phyloP scores from a whole-genome alignment of 495 filamentous ascomycete species.

The Xylaria curta region DNA sequence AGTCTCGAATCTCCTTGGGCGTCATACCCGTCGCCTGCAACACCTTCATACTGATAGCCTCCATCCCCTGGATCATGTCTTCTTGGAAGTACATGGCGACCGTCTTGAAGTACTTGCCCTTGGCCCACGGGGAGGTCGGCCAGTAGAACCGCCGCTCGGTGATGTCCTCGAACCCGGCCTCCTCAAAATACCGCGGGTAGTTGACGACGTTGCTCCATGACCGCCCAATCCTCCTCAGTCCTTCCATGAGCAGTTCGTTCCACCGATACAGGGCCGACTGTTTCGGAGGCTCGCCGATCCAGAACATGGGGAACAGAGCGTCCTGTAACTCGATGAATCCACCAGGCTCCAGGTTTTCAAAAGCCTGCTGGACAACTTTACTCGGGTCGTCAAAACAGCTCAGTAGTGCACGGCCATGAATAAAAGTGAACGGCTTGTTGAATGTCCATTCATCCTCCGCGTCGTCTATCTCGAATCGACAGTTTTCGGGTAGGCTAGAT shows the following conservation, averaged over 20 bases:
- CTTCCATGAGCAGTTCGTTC: conserved; percentile 45
- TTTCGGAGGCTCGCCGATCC: conserved; percentile 37
- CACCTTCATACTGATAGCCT: conserved; percentile 40
- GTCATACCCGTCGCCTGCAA: conserved; percentile 37
- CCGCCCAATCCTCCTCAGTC: conserved; percentile 39
- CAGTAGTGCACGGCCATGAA: conserved; percentile 59
- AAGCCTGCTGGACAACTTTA: conserved; percentile 52
- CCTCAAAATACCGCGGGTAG: conserved; percentile 36
- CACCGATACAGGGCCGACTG: conserved; percentile 42
- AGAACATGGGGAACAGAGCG: conserved; percentile 39
- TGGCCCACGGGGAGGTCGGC: conserved; percentile 43
- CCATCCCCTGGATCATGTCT: conserved; percentile 37
- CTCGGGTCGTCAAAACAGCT: conserved; percentile 58
- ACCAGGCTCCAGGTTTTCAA: conserved; percentile 53
- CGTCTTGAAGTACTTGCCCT: conserved; percentile 40
- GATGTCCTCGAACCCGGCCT: conserved; percentile 40
- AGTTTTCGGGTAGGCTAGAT: conserved; percentile 56
- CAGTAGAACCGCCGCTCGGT: conserved; percentile 41
- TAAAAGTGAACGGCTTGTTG: conserved; percentile 56
- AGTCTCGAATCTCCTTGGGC: conserved; percentile 31
- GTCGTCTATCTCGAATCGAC: conserved; percentile 60
- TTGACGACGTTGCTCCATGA: conserved; percentile 39
- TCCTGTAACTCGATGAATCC: conserved; percentile 61
- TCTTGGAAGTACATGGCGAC: conserved; percentile 39
- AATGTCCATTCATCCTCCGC: conserved; percentile 62